Conservation (phyloP, 148 eudicot species). For the Drosera capensis region DNA sequence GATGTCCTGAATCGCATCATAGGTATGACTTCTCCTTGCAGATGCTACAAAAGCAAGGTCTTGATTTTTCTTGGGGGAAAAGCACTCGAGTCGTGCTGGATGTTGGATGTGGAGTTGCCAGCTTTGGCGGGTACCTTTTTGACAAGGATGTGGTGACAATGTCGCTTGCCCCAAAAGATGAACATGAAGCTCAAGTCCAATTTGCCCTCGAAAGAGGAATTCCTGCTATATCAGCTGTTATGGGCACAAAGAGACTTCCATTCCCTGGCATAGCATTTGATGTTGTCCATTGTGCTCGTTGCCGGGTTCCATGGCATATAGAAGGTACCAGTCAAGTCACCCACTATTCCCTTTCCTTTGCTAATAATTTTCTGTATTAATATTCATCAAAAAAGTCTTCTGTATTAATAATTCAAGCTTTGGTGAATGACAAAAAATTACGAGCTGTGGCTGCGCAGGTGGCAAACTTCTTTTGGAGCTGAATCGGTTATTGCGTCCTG, state of each 20-base stretch:
- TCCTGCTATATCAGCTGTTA: conserved; percentile 33
- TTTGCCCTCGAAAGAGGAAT: conserved; percentile 43
- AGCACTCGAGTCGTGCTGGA: conserved; percentile 26
- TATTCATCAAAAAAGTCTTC: too few species aligned
- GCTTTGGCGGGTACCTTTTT: conserved; percentile 33
- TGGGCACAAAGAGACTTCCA: conserved; percentile 29
- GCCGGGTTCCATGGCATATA: conserved; percentile 36
- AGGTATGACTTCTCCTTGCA: too few species aligned
- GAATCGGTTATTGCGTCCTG: conserved; percentile 64
- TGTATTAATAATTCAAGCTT: neutral
- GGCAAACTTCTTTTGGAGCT: conserved; percentile 68
- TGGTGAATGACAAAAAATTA: too few species aligned
- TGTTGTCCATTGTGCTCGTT: conserved; percentile 32
- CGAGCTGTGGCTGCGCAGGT: conserved; percentile 39
- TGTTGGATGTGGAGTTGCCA: conserved; percentile 48
- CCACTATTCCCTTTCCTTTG: neutral
- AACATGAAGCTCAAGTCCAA: conserved; percentile 40
- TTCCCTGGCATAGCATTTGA: conserved; percentile 30
- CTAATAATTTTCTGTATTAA: too few species aligned
- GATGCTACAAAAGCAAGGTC: neutral
- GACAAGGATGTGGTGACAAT: conserved; percentile 33
- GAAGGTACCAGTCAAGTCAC: conserved; percentile 19
- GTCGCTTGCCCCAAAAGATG: conserved; percentile 42
- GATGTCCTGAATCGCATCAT: too few species aligned
- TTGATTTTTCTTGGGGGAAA: conserved; percentile 30